phyloP scores from a whole-genome alignment of 73 alveolate genomes.

The Paramecium sonneborni region DNA sequence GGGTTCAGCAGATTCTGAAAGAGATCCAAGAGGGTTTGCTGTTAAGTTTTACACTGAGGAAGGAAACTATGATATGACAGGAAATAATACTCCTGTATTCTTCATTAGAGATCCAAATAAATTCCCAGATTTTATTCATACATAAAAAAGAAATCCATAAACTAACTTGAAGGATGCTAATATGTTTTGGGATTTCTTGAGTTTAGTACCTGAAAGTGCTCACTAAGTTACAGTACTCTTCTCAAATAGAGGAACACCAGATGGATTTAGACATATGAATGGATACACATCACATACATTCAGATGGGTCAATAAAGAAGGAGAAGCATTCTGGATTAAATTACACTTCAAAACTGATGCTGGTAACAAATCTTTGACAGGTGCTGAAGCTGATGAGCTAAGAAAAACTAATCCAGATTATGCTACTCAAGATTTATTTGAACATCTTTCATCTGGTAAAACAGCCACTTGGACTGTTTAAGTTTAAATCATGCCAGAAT shows the following conservation, averaged over 20 bases:
- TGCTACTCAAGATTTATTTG: constrained; percentile 89
- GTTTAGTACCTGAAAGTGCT: constrained; percentile 83
- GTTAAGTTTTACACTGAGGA: constrained; percentile 93
- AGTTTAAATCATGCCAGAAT: constrained; percentile 86
- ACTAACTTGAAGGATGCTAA: constrained; percentile 80
- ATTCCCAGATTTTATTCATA: constrained; percentile 92
- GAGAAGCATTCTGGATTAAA: constrained; percentile 85
- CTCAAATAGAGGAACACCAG: constrained; percentile 93
- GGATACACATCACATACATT: constrained; percentile 91
- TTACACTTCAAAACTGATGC: constrained; percentile 88
- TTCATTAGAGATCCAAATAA: constrained; percentile 91
- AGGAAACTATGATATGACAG: constrained; percentile 94
- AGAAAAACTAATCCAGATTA: constrained; percentile 75
- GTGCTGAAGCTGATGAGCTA: constrained; percentile 77
- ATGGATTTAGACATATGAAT: constrained; percentile 91
- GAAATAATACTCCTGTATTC: constrained; percentile 95
- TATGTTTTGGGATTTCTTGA: constrained; percentile 89
- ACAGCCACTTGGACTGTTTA: constrained; percentile 83
- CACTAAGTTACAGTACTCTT: constrained; percentile 86
- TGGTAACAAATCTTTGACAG: constrained; percentile 85
- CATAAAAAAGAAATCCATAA: constrained; percentile 86
- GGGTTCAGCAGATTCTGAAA: constrained; percentile 89
- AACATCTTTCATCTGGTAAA: constrained; percentile 75
- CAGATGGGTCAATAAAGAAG: constrained; percentile 87
- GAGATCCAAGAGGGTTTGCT: constrained; percentile 96